These are phyloP conservation scores for Cornus suecica DNA, from an alignment of 148 eudicot genomes.

Conservation along the genomic window DNA sequence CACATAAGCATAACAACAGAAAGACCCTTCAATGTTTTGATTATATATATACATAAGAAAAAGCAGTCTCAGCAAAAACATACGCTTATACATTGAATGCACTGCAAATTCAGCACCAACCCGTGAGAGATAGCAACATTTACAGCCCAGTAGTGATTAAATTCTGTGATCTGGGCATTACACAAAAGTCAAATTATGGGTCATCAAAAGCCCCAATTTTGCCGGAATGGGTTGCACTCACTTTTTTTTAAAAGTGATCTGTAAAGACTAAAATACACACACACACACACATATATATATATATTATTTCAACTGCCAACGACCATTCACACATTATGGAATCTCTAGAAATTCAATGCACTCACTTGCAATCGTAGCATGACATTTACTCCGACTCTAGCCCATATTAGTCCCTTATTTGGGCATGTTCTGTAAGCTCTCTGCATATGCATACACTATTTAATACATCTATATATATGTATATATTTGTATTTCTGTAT, in stretches of 20 bases:
- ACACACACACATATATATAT: too few relatives aligned
- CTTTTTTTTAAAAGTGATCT: conserved; percentile 1
- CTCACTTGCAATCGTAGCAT: background rate
- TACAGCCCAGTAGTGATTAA: background rate
- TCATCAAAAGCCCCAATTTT: background rate
- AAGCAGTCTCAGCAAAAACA: conserved; percentile 1
- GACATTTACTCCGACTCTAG: too few relatives aligned
- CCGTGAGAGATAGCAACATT: background rate
- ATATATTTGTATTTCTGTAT: background rate
- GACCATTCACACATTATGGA: background rate
- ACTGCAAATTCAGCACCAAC: conserved; percentile 7
- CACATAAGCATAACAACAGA: background rate
- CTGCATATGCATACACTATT: too few relatives aligned
- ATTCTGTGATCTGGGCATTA: background rate
- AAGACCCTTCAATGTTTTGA: background rate
- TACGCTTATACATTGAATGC: conserved; percentile 4
- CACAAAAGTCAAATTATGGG: background rate
- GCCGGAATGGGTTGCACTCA: background rate
- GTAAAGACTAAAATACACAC: too few relatives aligned
- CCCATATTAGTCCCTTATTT: too few relatives aligned
- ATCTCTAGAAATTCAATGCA: conserved; percentile 4
- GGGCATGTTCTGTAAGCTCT: too few relatives aligned
- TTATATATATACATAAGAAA: background rate
- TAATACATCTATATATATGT: too few relatives aligned
- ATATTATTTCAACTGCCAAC: conserved; percentile 9